phyloP scores from a whole-genome alignment of 768 basidiomycete genomes.

The Scleroderma bovista region DNA sequence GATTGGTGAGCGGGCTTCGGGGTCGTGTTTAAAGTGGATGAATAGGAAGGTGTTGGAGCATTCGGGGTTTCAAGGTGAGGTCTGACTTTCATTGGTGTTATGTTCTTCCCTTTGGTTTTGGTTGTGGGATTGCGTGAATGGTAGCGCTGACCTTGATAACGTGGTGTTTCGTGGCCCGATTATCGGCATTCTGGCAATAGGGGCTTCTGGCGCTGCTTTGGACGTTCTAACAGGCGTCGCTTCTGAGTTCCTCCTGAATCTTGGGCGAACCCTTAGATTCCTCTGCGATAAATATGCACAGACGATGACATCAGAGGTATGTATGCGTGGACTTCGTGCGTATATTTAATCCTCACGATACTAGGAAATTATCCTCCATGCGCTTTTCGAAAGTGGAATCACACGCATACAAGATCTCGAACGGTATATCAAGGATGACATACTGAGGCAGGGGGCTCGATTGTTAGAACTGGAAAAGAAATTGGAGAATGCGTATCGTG shows the following conservation, averaged over 20 bases:
- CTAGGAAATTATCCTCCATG: slow-evolving; percentile 91
- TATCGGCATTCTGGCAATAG: slow-evolving; percentile 29
- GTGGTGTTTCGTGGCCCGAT: not conserved
- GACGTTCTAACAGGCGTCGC: slow-evolving; percentile 75
- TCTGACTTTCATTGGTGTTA: not conserved
- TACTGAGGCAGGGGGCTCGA: slow-evolving; percentile 74
- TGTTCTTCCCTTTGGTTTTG: not conserved
- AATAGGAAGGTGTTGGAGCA: slow-evolving; percentile 79
- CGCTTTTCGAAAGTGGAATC: slow-evolving; percentile 84
- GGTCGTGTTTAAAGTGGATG: slow-evolving; percentile 68
- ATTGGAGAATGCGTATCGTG: slow-evolving; percentile 75
- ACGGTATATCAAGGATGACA: slow-evolving; percentile 83
- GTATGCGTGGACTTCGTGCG: slow-evolving; percentile 11
- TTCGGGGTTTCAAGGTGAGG: slow-evolving; percentile 84
- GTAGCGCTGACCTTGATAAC: not conserved
- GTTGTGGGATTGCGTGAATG: not conserved
- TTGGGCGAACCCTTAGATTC: slow-evolving; percentile 82
- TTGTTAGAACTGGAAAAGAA: slow-evolving; percentile 82
- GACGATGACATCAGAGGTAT: slow-evolving; percentile 82
- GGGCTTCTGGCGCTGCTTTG: slow-evolving; percentile 68
- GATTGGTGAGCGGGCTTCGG: slow-evolving; percentile 54
- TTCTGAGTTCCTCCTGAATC: slow-evolving; percentile 76
- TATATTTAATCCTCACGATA: not conserved
- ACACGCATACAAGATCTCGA: slow-evolving; percentile 76
- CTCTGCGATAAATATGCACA: slow-evolving; percentile 74